Evolutionary conservation across 78 protist species (phyloP).

Genomic region (Dictyostelium capitatum): DNA sequence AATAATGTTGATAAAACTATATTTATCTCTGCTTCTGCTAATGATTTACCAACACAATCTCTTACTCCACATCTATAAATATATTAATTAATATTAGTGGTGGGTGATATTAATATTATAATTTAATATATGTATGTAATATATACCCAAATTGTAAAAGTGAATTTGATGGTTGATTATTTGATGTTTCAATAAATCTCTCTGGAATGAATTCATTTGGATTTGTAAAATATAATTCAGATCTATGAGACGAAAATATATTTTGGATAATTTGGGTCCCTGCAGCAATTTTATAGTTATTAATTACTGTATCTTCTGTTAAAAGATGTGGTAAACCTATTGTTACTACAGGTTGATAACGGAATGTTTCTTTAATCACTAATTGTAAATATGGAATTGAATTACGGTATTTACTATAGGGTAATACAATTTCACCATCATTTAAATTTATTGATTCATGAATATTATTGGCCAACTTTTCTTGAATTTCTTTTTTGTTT

Average conservation of each 20-base stretch:
- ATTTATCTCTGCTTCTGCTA: conserved; percentile 29
- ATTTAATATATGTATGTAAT: no score
- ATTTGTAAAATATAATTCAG: background rate
- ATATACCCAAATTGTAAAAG: no score
- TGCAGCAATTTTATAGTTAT: conserved; percentile 8
- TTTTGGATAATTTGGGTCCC: conserved; percentile 1
- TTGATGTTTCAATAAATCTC: conserved; percentile 13
- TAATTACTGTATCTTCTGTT: conserved; percentile 4
- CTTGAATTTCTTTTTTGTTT: conserved; percentile 18
- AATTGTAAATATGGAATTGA: background rate
- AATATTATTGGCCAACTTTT: background rate
- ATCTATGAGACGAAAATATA: background rate
- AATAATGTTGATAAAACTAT: background rate
- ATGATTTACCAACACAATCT: conserved; percentile 12
- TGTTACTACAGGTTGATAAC: conserved; percentile 38
- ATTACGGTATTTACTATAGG: background rate
- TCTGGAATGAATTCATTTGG: conserved; percentile 54
- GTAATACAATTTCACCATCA: background rate
- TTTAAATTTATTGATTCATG: background rate
- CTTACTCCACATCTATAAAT: conserved; percentile 10
- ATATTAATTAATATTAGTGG: no score
- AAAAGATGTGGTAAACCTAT: conserved; percentile 33
- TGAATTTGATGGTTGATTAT: background rate
- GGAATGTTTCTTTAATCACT: conserved; percentile 21
- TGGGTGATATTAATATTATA: no score